A percentile compares a stretch with the other conserved stretches of the same genome.
phyloP scores from a whole-genome alignment of 169 alveolate genomes.

The Babesia divergens region DNA sequence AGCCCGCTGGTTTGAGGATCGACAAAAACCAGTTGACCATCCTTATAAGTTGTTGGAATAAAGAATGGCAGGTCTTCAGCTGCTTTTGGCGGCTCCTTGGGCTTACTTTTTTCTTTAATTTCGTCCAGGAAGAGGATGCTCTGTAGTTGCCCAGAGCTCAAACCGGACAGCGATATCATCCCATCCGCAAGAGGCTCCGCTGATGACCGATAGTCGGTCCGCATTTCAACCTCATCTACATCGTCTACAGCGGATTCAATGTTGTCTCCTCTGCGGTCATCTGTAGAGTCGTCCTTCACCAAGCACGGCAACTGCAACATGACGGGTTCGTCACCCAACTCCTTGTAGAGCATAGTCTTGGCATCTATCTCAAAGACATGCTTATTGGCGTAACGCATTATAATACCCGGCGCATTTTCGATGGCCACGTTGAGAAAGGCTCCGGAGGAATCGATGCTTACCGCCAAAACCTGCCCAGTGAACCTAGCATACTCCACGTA shows the following conservation, averaged over 20 bases:
- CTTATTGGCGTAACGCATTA: constrained; percentile 50
- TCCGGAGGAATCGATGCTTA: constrained; percentile 53
- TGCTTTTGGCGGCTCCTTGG: constrained; percentile 50
- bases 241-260: background rate
- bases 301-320: constrained; percentile 23
- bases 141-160: constrained; percentile 33
- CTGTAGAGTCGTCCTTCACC: background rate
- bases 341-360: constrained; percentile 56
- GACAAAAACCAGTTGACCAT: constrained; percentile 59
- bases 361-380: constrained; percentile 52
- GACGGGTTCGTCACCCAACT: constrained; percentile 34
- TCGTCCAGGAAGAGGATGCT: constrained; percentile 50
- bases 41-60: constrained; percentile 62
- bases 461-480: constrained; percentile 17
- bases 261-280: background rate
- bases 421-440: constrained; percentile 42
- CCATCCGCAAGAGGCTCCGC: constrained; percentile 41
- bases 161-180: constrained; percentile 48
- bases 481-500: constrained; percentile 62
- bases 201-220: constrained; percentile 5
- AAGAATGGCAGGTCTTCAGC: constrained; percentile 59
- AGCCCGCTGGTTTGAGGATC: constrained; percentile 36
- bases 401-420: constrained; percentile 56
- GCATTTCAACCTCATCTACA: constrained; percentile 21
- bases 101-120: constrained; percentile 55